Evolutionary conservation across 139 green algal species (phyloP).

Genomic region (Cymbomonas tetramitiformis): DNA sequence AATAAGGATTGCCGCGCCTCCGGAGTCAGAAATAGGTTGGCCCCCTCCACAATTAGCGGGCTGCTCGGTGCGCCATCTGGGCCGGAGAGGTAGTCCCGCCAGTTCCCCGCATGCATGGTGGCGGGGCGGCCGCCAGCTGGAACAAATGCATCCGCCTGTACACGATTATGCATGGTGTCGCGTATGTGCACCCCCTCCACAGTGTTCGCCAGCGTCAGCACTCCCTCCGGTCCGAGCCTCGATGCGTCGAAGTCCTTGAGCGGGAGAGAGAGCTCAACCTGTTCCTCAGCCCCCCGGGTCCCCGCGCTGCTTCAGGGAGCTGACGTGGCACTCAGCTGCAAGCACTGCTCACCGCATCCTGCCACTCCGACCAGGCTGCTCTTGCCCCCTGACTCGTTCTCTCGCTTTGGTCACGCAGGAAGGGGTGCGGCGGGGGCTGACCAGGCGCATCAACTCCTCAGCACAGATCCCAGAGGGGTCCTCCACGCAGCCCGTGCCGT

Average conservation of each 20-base stretch:
- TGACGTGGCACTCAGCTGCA: too few relatives aligned
- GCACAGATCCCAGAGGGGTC: not conserved
- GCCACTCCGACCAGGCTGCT: too few relatives aligned
- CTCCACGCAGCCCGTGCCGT: not conserved
- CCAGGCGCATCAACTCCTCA: slow-evolving; percentile 5
- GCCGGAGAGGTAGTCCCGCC: not conserved
- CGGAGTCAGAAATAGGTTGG: slow-evolving; percentile 6
- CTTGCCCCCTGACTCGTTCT: too few relatives aligned
- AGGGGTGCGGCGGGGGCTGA: not conserved
- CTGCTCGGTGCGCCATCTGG: not conserved
- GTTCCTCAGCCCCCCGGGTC: too few relatives aligned
- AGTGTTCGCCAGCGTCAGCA: not conserved
- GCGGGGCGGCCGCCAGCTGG: not conserved
- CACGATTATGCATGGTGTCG: not conserved
- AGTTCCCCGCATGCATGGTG: slow-evolving; percentile 3
- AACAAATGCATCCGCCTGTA: slow-evolving; percentile 1
- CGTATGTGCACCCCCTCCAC: not conserved
- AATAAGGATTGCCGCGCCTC: not conserved
- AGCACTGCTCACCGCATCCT: too few relatives aligned
- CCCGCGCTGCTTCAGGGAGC: too few relatives aligned
- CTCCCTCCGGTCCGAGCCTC: not conserved
- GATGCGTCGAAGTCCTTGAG: not conserved
- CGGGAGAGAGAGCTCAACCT: too few relatives aligned
- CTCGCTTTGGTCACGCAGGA: too few relatives aligned
- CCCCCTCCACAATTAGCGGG: slow-evolving; percentile 1